Base-by-base conservation (phyloP, 1,284 basidiomycete species). In the Ustilago trichophora region DNA sequence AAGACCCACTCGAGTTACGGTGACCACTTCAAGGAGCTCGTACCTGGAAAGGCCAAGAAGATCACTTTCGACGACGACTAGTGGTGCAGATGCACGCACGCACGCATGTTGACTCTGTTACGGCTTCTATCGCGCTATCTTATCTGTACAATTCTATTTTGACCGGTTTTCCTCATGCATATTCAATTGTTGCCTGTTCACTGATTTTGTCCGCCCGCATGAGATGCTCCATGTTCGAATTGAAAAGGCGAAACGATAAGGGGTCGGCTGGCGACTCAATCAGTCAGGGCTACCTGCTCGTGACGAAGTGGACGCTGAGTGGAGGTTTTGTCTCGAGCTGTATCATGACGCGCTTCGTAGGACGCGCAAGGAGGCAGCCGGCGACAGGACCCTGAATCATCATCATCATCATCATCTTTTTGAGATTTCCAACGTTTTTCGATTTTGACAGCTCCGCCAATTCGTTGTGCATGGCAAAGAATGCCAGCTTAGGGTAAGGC, bases 1-100 rank as follows among this genome's bases (percentile, higher is more conserved):
- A 94, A 91, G 86, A 88, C 89, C 57, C 92, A 93, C 72, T 84
- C 89, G 43, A 89, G 87, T 44, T 83, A 83, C 54, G 81, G 82
- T 22, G 80, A 82, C 43, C 81, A 83, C 58, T 82, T 76, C 68
- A 79, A 78, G 54, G 82, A 83, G 62, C 62, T 82, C 11, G 86
- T 87, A 36, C 88, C 89, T 13, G 88, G 88, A 31, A 89, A 87
- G 13, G 89, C 93, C 21, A 95, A 90, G 60, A 79, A 80, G 69
- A 80, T 80, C 35, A 77, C 76, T 13, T 80, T 80, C 40, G 78
- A 80, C 47, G 68, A 74, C 25, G 56, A 55, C 27, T 48, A 54
- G 25, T 19, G 13, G 34, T 4, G 4, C 10, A 6, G 32, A 34
- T 12, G 6, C 11, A 34, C 32, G n/a, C 32, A 13, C n/a, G n/a